A percentile compares a stretch with the other conserved stretches of the same genome.
phyloP scores from a whole-genome alignment of 345 rosid species.

The Syzygium aromaticum region DNA sequence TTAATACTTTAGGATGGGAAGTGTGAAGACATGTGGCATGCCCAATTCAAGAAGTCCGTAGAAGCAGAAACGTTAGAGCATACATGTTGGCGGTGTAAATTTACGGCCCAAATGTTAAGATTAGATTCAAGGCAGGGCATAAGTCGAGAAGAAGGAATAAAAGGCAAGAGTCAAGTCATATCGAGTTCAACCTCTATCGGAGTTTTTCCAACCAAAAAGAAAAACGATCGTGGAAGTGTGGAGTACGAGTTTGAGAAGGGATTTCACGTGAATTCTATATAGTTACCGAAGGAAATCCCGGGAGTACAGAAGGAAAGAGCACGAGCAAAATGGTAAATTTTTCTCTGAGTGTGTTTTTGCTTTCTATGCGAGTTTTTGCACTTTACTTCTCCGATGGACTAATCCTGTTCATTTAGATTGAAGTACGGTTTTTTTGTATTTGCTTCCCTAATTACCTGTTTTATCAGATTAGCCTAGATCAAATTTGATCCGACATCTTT shows the following conservation, averaged over 20 bases:
- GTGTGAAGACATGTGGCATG: neutral
- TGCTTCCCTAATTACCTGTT: neutral
- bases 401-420: neutral
- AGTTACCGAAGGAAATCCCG: neutral
- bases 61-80: neutral
- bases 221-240: neutral
- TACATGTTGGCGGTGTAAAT: neutral
- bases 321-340: no score
- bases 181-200: neutral
- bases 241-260: neutral
- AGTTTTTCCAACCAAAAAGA: neutral
- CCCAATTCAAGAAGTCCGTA: neutral
- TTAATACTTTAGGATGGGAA: neutral
- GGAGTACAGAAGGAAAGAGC: neutral
- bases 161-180: neutral
- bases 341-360: no score
- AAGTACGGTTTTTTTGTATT: neutral
- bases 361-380: fast-evolving
- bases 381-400: neutral
- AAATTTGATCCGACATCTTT: neutral
- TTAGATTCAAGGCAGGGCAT: neutral
- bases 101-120: neutral
- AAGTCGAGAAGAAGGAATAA: neutral
- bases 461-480: neutral
- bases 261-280: neutral